Percentiles rank a stretch among this genome's conserved stretches.
Evolutionary conservation across 2,329 filamentous ascomycete genomes (phyloP).

Genomic region (Colletotrichum shisoi): DNA sequence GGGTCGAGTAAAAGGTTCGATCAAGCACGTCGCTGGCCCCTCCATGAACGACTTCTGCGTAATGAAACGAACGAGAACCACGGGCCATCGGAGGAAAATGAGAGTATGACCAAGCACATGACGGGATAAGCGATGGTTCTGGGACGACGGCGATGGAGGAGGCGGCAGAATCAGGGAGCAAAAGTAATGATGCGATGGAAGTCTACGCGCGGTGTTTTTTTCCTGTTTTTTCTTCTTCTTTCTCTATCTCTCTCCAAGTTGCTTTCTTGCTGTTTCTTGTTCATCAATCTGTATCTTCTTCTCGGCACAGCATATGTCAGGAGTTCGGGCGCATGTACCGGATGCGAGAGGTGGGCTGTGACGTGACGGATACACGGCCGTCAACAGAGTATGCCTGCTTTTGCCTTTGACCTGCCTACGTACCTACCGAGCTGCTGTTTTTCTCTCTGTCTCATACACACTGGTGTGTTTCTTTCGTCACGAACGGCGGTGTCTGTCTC

Average conservation of each 20-base stretch:
- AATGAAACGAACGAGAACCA: not conserved
- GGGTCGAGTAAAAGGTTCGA: not conserved
- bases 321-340: constrained; percentile 1
- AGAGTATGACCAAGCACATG: constrained; percentile 1
- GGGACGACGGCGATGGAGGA: not conserved
- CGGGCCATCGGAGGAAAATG: not conserved
- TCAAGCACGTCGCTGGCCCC: not conserved
- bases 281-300: not conserved
- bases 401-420: not conserved
- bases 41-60: not conserved
- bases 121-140: not conserved
- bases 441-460: not conserved
- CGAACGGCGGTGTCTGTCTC: too few species aligned
- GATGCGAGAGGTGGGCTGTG: not conserved
- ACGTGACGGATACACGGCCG: not conserved
- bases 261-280: too few species aligned
- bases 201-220: constrained; percentile 1
- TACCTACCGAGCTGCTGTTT: not conserved
- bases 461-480: too few species aligned
- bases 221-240: not conserved
- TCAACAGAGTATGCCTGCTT: not conserved
- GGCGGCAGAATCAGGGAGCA: too few species aligned
- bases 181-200: constrained; percentile 7
- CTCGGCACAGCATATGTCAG: constrained; percentile 6
- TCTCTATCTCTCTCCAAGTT: too few species aligned